Percentiles rank a stretch among this genome's conserved stretches.
Conservation (phyloP, 352 stramenopile genomes). For the Phytophthora citricola region DNA sequence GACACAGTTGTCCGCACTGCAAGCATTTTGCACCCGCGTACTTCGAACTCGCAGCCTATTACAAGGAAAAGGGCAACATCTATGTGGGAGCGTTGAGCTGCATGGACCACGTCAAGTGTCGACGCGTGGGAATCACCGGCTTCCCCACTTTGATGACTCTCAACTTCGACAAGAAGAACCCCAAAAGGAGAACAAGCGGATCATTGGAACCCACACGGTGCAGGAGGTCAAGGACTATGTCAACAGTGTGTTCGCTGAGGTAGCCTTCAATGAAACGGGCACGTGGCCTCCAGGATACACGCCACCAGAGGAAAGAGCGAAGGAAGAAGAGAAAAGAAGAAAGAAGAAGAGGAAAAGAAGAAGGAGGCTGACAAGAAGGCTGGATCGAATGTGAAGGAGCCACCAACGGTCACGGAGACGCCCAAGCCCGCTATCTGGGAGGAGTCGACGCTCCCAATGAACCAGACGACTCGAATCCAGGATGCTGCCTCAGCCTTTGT, state of each 20-base stretch:
- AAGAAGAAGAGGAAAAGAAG: conserved; percentile 7
- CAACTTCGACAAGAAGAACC: conserved; percentile 81
- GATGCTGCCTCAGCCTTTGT: conserved; percentile 82
- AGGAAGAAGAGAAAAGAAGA: conserved; percentile 24
- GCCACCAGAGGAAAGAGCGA: conserved; percentile 17
- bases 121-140: conserved; percentile 76
- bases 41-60: conserved; percentile 70
- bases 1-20: conserved; percentile 77
- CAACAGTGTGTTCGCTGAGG: conserved; percentile 62
- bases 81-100: conserved; percentile 83
- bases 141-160: conserved; percentile 83
- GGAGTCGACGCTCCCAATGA: conserved; percentile 77
- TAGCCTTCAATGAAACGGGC: conserved; percentile 74
- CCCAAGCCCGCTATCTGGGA: conserved; percentile 64
- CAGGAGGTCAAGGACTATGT: conserved; percentile 83
- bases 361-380: conserved; percentile 13
- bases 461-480: conserved; percentile 76
- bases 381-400: conserved; percentile 22
- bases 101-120: conserved; percentile 89
- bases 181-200: conserved; percentile 72
- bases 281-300: conserved; percentile 51
- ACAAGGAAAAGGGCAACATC: conserved; percentile 70
- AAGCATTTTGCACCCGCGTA: conserved; percentile 79
- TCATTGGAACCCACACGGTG: conserved; percentile 81
- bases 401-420: conserved; percentile 11